Evolutionary conservation across 1,284 basidiomycete species (phyloP).

Genomic region (Hypsizygus ulmarius): DNA sequence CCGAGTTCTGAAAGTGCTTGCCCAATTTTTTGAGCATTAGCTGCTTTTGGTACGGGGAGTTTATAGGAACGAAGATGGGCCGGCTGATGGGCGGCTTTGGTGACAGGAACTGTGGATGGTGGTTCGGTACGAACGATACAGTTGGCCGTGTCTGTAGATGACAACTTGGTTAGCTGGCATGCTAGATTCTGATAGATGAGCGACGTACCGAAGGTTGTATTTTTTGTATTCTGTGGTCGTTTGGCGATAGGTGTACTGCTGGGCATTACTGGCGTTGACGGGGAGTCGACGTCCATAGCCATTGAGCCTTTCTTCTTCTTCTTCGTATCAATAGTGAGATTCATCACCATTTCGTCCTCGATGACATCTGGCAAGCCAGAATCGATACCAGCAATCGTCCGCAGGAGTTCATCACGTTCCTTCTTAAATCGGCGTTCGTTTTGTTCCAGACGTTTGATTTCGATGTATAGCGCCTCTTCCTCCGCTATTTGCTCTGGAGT

Average conservation of each 20-base stretch:
- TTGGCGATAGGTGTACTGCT: constrained; percentile 44
- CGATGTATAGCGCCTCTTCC: constrained; percentile 94
- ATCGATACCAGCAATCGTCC: constrained; percentile 81
- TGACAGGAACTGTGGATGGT: constrained; percentile 48
- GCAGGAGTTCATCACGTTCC: constrained; percentile 89
- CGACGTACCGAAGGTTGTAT: constrained; percentile 53
- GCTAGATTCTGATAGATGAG: not conserved
- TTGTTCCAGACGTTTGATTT: constrained; percentile 93
- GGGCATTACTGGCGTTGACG: constrained; percentile 49
- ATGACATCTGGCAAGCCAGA: constrained; percentile 76
- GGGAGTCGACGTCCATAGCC: constrained; percentile 55
- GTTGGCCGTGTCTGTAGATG: constrained; percentile 58
- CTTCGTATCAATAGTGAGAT: constrained; percentile 42
- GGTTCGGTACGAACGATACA: constrained; percentile 76
- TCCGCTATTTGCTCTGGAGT: constrained; percentile 90
- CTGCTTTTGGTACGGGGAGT: constrained; percentile 73
- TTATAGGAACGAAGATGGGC: constrained; percentile 82
- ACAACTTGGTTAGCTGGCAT: constrained; percentile 7
- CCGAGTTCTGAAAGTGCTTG: constrained; percentile 76
- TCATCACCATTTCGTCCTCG: constrained; percentile 59
- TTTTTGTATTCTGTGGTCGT: constrained; percentile 50
- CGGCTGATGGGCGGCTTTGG: constrained; percentile 74
- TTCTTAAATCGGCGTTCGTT: constrained; percentile 85
- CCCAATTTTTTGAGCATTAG: constrained; percentile 70
- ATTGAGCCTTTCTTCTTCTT: constrained; percentile 44